Evolutionary conservation across 306 rosid species (phyloP), one percentile per base, ranked within the genome.

Genomic region (Casuarina equisetifolia): DNA sequence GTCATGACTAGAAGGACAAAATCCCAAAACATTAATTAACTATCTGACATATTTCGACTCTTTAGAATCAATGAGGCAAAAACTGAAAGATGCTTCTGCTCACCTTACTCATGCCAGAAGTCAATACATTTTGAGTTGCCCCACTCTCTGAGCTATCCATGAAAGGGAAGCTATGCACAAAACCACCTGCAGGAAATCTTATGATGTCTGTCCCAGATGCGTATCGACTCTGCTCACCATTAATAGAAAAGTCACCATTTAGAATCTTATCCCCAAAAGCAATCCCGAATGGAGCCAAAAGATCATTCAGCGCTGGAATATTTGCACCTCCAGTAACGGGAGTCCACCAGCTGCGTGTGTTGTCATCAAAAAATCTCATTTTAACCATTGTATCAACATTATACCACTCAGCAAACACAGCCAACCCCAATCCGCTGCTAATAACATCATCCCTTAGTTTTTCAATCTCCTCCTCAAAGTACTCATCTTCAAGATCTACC

Each of bases 301-400:
- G 92, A 80, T 92, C 91, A 83, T 95, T 95, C 59, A 91, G 86
- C 32, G 99, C 97, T 53, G 97, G 97, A 87, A 91, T 69, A 88
- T 95, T 95, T 78, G 97, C 90, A 15, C 97, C 99, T 78, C 97
- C 99, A 39, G 99, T 95, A 63, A 90, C 96, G 12, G 99, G 97
- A 78, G 97, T 95, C 99, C 99, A 95, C 99, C 99, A 95, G 81
- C 99, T 92, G 74, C 99, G 84, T 1, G 99, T 92, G 84, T 95
- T 92, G 73, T 95, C 97, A 76, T 95, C 99, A 77, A 95, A 95
- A 79, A 95, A 92, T 82, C 95, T 88, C 98, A 95, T 95, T 84
- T 92, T 92, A 76, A 95, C 96, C 98, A 95, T 95, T 10, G 97
- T 88, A 76, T 95, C 97, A 54, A 92, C 96, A 78, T 95, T 95